Conservation (phyloP, 2,329 filamentous ascomycete species). For the Geosmithia morbida region DNA sequence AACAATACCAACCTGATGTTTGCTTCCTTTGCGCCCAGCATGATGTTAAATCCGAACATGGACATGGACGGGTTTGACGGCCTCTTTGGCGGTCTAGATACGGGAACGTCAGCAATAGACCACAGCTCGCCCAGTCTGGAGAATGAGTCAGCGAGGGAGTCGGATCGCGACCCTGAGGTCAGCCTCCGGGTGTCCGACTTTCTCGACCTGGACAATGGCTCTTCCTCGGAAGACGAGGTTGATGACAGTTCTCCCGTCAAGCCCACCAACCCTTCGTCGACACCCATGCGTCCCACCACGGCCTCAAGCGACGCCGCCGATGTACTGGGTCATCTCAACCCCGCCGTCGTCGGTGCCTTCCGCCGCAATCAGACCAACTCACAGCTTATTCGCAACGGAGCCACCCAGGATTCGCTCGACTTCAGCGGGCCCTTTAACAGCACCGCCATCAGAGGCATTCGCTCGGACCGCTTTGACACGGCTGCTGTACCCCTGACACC, state of each 20-base stretch:
- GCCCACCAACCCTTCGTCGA: conserved; percentile 34
- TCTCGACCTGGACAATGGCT: conserved; percentile 48
- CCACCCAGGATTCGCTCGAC: conserved; percentile 46
- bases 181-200: conserved; percentile 38
- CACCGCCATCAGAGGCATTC: conserved; percentile 47
- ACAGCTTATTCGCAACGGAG: conserved; percentile 43
- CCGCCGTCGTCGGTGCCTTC: conserved; percentile 63
- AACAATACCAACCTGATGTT: conserved; percentile 67
- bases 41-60: not conserved
- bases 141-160: not conserved
- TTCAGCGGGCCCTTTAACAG: conserved; percentile 46
- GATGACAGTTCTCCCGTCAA: conserved; percentile 15
- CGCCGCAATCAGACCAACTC: conserved; percentile 52
- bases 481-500: conserved; percentile 57
- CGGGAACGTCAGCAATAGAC: not conserved
- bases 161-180: not conserved
- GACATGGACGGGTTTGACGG: not conserved
- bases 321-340: conserved; percentile 43
- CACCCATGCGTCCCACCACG: conserved; percentile 34
- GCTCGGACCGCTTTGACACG: conserved; percentile 50
- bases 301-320: conserved; percentile 28
- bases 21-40: conserved; percentile 4
- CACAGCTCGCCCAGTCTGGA: not conserved
- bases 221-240: conserved; percentile 44
- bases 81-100: not conserved